Evolutionary conservation across 306 rosid genomes (phyloP).

Genomic region (Dalbergia oliveri): DNA sequence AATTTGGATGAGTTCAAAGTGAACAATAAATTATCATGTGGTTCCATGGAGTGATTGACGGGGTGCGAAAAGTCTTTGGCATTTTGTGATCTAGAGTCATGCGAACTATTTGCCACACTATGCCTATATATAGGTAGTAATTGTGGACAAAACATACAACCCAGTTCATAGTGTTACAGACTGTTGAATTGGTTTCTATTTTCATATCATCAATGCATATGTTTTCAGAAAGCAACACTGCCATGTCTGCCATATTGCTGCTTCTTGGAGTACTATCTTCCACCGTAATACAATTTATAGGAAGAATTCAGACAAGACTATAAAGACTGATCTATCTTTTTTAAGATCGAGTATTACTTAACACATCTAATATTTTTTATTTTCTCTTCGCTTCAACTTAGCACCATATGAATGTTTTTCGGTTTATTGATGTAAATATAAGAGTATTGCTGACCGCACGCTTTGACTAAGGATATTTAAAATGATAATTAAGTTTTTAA

Average conservation of each 20-base stretch:
- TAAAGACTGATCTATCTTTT: not conserved
- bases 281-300: constrained; percentile 6
- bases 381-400: not conserved
- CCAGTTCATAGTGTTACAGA: not conserved
- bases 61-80: constrained; percentile 8
- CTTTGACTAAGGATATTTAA: too few species aligned
- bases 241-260: constrained; percentile 40
- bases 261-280: constrained; percentile 40
- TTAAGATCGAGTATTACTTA: not conserved
- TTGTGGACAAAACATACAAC: not conserved
- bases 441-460: too few species aligned
- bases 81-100: constrained; percentile 3
- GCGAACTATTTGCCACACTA: not conserved
- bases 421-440: not conserved
- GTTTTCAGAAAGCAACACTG: not conserved
- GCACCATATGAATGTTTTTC: not conserved
- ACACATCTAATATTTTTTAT: not conserved
- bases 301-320: not conserved
- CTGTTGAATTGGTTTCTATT: constrained; percentile 1
- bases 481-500: too few species aligned
- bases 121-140: constrained; percentile 32
- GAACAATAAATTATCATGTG: not conserved
- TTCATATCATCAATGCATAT: not conserved
- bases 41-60: constrained; percentile 49
- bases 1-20: constrained; percentile 13